phyloP scores from a whole-genome alignment of 1,284 basidiomycete species.

The Albatrellus sp. region DNA sequence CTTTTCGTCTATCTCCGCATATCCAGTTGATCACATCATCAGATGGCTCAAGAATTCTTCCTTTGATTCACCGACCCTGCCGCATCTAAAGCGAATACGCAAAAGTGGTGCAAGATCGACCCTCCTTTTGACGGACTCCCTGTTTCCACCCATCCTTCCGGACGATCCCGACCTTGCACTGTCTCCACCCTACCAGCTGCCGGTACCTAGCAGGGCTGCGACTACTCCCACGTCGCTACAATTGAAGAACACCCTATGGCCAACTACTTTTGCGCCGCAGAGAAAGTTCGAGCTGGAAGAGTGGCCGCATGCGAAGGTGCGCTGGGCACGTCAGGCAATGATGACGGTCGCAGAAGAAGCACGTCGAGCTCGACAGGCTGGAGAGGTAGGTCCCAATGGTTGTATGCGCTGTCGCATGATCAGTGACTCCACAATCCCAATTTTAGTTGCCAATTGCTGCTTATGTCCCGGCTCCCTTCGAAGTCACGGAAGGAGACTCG shows the following conservation, averaged over 20 bases:
- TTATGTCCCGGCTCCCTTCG: constrained; percentile 55
- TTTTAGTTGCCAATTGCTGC: constrained; percentile 66
- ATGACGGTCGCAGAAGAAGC: constrained; percentile 37
- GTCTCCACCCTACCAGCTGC: constrained; percentile 36
- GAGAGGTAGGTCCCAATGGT: constrained; percentile 37
- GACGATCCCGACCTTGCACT: constrained; percentile 23
- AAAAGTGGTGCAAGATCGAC: constrained; percentile 34
- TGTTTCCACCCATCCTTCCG: constrained; percentile 16
- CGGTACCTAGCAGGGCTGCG: constrained; percentile 65
- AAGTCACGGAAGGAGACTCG: constrained; percentile 20
- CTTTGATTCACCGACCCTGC: constrained; percentile 47
- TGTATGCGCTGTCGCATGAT: too few species aligned
- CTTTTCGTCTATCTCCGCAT: neutral
- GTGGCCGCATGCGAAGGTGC: constrained; percentile 54
- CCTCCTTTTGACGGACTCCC: constrained; percentile 37
- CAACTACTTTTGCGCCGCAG: constrained; percentile 65
- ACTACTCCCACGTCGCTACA: constrained; percentile 56
- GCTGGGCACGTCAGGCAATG: constrained; percentile 70
- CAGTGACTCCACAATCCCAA: neutral
- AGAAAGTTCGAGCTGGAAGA: constrained; percentile 55
- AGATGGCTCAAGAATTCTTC: constrained; percentile 56
- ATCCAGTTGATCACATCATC: constrained; percentile 2
- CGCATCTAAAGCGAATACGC: constrained; percentile 74
- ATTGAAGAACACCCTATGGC: constrained; percentile 68
- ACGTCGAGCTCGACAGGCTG: constrained; percentile 26